Conservation (phyloP, 805 yeast genomes). For the Metschnikowia orientalis region DNA sequence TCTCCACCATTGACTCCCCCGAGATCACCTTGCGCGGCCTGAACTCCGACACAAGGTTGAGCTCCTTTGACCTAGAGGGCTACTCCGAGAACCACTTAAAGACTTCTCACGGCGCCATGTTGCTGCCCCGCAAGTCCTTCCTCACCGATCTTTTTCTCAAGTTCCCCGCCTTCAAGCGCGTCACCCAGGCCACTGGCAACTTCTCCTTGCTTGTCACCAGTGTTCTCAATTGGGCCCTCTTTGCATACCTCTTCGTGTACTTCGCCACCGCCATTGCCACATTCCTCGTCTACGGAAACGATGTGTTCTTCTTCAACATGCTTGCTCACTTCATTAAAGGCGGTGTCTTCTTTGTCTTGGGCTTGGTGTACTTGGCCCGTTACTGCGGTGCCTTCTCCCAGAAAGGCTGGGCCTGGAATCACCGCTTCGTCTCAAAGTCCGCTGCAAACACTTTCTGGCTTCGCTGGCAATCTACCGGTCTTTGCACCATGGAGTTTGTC, state of each 20-base stretch:
- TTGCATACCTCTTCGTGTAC: conserved; percentile 56
- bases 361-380: conserved; percentile 76
- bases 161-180: conserved; percentile 12
- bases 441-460: conserved; percentile 33
- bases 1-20: conserved; percentile 14
- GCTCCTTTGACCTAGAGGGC: conserved; percentile 23
- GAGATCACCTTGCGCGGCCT: conserved; percentile 12
- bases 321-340: conserved; percentile 97
- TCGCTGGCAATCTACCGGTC: conserved; percentile 38
- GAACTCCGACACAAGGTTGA: conserved; percentile 14
- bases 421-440: conserved; percentile 16
- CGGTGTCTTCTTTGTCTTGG: conserved; percentile 75
- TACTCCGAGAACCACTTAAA: conserved; percentile 18
- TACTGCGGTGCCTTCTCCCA: conserved; percentile 76
- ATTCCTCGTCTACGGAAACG: conserved; percentile 67
- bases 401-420: conserved; percentile 92
- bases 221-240: conserved; percentile 56
- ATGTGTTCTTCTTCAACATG: conserved; percentile 63
- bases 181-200: conserved; percentile 20
- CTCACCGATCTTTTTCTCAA: conserved; percentile 10
- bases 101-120: conserved; percentile 24
- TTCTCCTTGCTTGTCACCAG: conserved; percentile 12
- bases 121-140: conserved; percentile 8
- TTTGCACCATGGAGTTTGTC: conserved; percentile 77
- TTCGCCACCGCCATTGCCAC: conserved; percentile 60